Base-by-base conservation (phyloP, 2,329 filamentous ascomycete genomes). In the Aspergillus amoenus region DNA sequence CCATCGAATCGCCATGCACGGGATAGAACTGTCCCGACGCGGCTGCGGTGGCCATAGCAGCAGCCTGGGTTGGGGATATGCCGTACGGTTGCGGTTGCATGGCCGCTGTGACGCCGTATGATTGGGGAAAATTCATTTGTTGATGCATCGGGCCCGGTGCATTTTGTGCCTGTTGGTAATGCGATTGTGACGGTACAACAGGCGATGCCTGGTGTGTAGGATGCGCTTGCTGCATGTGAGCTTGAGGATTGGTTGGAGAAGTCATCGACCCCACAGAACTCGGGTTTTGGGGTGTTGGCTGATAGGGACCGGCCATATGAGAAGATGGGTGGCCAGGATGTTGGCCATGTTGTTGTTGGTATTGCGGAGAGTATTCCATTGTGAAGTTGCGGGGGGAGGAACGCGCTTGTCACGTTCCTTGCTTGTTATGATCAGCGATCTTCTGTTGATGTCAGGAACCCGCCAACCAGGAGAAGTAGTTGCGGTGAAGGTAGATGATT, bases 11-110 rank as follows among this genome's bases (percentile, higher is more conserved):
- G 55, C 89, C 86, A 50, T 87, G 79, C 76, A 92, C 85, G 64
- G 88, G 87, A 60, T 89, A 88, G 65, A 89, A 89, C 59, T 91
- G 88, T 41, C 93, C 93, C 5, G 92, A 93, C 11, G 93, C 93
- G 1, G 93, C 93, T 17, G 93, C 93, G 1, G 93, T 96, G 44
- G 89, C 93, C 90, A 96, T 94, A 57, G 93, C 93, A 49, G 93
- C 93, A 13, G 92, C 92, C 74, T 96, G 91, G 46, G 92, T 91
- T 18, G 88, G 85, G 34, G 88, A 88, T 76, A 93, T 91, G 57
- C 84, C 88, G 78, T 96, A 96, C 21, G 78, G 78, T 58, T 81
- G 79, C 53, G 90, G 88, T 53, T 90, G 88, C 85, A 96, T 91
- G 68, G 82, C 82, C 66, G 86, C 82, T 60, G 88, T 81, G 56